phyloP scores from a whole-genome alignment of 495 filamentous ascomycete species.

The Xanthoparmelia taractica region DNA sequence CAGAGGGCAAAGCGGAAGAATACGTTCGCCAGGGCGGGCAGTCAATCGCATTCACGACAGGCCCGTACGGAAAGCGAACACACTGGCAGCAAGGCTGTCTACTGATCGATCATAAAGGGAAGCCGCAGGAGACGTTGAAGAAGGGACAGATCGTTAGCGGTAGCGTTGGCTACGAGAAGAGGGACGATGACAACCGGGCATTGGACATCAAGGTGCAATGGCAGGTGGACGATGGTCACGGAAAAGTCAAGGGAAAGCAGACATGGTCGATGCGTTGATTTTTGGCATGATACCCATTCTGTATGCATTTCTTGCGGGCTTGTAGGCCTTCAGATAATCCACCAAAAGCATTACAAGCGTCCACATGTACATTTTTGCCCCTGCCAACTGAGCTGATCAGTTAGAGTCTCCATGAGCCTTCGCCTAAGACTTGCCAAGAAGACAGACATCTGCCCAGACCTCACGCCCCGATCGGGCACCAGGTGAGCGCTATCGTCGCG shows the following conservation, averaged over 20 bases:
- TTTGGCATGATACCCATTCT: conserved; percentile 12
- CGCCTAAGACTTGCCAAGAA: no score
- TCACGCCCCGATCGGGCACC: no score
- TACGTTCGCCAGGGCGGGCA: conserved; percentile 14
- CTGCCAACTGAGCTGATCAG: neutral
- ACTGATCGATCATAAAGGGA: conserved; percentile 40
- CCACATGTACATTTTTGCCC: no score
- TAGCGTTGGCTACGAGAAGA: conserved; percentile 45
- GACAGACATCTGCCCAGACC: no score
- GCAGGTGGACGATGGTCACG: conserved; percentile 32
- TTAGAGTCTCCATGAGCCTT: neutral
- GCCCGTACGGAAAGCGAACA: conserved; percentile 44
- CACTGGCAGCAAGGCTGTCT: conserved; percentile 47
- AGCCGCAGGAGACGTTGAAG: conserved; percentile 34
- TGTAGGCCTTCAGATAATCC: neutral
- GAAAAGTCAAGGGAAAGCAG: conserved; percentile 20
- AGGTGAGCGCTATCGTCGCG: no score
- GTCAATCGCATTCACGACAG: conserved; percentile 45
- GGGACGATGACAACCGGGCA: conserved; percentile 37
- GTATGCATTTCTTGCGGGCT: neutral
- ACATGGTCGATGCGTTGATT: conserved; percentile 25
- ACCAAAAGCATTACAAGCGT: neutral
- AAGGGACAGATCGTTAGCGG: conserved; percentile 44
- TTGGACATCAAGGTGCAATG: conserved; percentile 45
- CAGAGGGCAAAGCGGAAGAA: conserved; percentile 38